Evolutionary conservation across 1,284 basidiomycete genomes (phyloP), one percentile per base, ranked within the genome.

Genomic region (Ustilago xerochloae): DNA sequence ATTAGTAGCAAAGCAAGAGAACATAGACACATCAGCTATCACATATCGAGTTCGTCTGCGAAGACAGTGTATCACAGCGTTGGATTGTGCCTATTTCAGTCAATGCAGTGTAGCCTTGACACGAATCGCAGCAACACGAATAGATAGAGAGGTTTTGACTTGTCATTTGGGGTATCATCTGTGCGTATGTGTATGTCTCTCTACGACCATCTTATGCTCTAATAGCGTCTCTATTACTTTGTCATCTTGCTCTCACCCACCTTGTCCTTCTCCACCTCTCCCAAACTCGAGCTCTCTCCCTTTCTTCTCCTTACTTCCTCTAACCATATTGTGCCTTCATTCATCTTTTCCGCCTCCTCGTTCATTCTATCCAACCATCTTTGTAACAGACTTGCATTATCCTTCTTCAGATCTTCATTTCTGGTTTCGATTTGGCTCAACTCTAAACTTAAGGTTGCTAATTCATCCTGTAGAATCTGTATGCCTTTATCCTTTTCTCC

Each of bases 311-410:
- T 49, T 26, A 71, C 63, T 47, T 75, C 68, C 41, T 75, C 73
- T n/a, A 75, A 36, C 73, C 73, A 75, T 9, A 63, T 59, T 1
- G 74, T 77, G 1, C 72, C 79, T 77, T 93, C 92, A 86, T 99
- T 98, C 92, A 99, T 93, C 86, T 90, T 91, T 84, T 95, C 93
- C 6, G 91, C 96, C 81, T 95, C 94, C 15, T 89, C 87, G 81
- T 97, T 93, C 87, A 97, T 97, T 76, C 65, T 45, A 47, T 80
- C 78, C 20, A 82, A 58, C 80, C 80, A 82, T 12, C 81, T 90
- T 84, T 97, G 93, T 1, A 99, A 88, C 39, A 99, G 88, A 76
- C 92, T 91, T 18, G 95, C 94, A 80, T 99, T 99, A 85, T 99
- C 96, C 80, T 91, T 91, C 59, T 90, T 90, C 48, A 99, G 88